These are phyloP conservation scores for Acorus calamus DNA, from an alignment of 106 monocot genomes.

Conservation along the genomic window DNA sequence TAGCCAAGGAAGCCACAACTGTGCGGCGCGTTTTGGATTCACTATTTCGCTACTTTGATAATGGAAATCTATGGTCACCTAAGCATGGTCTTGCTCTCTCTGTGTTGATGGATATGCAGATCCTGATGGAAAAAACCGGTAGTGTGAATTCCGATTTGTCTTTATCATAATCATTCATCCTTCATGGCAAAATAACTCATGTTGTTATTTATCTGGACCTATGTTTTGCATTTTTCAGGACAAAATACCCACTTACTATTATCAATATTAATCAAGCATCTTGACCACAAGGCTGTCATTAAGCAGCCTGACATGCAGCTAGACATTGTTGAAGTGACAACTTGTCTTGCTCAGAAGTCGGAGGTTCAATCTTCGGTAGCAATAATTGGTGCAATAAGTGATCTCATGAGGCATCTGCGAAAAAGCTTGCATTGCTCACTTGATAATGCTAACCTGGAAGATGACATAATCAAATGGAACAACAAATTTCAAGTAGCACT, in stretches of 20 bases:
- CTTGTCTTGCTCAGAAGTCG: conserved; percentile 45
- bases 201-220: background rate
- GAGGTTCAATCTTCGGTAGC: conserved; percentile 49
- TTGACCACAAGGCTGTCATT: conserved; percentile 66
- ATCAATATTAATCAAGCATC: conserved; percentile 78
- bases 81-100: conserved; percentile 53
- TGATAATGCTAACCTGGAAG: conserved; percentile 14
- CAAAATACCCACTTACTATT: conserved; percentile 64
- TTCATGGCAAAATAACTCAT: background rate
- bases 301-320: conserved; percentile 69
- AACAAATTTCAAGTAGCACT: conserved; percentile 39
- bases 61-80: conserved; percentile 57
- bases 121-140: conserved; percentile 69
- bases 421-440: conserved; percentile 47
- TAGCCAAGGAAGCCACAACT: conserved; percentile 87
- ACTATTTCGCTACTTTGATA: conserved; percentile 79
- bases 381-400: conserved; percentile 52
- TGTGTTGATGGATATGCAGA: conserved; percentile 64
- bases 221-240: conserved; percentile 28
- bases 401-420: conserved; percentile 73
- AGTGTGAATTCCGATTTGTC: background rate
- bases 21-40: conserved; percentile 73
- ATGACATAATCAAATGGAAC: conserved; percentile 45
- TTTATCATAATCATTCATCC: background rate
- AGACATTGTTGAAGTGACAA: conserved; percentile 60